A percentile compares a stretch with the other conserved stretches of the same genome.
Evolutionary conservation across 306 rosid species (phyloP).

Genomic region (Erythrophleum fordii): DNA sequence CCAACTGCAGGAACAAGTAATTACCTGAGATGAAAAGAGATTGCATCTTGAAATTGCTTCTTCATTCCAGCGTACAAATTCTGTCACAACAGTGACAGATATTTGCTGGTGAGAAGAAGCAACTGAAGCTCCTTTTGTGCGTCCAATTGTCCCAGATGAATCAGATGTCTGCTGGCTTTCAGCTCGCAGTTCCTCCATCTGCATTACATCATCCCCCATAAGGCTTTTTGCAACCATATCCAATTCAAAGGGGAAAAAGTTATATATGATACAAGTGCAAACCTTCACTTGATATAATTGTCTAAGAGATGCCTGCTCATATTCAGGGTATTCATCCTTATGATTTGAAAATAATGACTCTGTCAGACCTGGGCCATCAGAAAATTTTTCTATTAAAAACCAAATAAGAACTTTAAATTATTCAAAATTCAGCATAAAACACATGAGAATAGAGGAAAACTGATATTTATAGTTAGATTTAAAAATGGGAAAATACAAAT

Average conservation of each 20-base stretch:
- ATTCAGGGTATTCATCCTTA: constrained; percentile 98
- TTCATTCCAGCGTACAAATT: constrained; percentile 99
- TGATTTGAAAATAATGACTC: constrained; percentile 89
- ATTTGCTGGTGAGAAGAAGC: constrained; percentile 90
- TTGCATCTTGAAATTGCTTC: constrained; percentile 97
- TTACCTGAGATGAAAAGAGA: constrained; percentile 91
- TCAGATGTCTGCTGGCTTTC: constrained; percentile 85
- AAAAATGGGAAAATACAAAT: neutral
- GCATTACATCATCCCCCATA: constrained; percentile 37
- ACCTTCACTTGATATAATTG: constrained; percentile 93
- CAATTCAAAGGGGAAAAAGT: constrained; percentile 27
- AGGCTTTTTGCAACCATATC: constrained; percentile 32
- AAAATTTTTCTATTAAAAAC: constrained; percentile 29
- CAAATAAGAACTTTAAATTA: constrained; percentile 27
- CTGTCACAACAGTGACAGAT: constrained; percentile 97
- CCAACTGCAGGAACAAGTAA: constrained; percentile 34
- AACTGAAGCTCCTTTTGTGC: constrained; percentile 81
- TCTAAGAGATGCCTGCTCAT: constrained; percentile 91
- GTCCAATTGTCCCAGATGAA: constrained; percentile 89
- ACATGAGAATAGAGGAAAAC: neutral
- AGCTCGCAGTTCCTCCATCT: constrained; percentile 91
- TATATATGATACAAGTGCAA: constrained; percentile 41
- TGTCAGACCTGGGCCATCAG: constrained; percentile 76
- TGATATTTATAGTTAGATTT: constrained; percentile 6
- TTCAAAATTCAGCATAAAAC: constrained; percentile 18